These are phyloP conservation scores for Amborella trichopoda DNA, from an alignment of 164 flowering plant species.

Conservation along the genomic window DNA sequence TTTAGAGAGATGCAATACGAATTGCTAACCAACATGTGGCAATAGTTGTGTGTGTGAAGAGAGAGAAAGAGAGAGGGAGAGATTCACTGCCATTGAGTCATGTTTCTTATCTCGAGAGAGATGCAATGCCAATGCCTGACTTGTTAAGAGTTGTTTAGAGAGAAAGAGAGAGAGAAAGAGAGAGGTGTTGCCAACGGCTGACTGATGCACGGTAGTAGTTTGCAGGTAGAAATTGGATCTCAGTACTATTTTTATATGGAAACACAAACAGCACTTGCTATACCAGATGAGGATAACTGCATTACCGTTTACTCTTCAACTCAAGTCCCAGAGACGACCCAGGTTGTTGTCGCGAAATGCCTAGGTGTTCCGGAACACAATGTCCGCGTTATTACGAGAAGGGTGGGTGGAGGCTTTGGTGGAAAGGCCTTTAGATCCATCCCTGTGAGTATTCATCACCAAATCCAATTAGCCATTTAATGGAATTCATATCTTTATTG, in stretches of 20 bases:
- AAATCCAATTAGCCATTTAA: neutral
- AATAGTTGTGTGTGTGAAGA: no score
- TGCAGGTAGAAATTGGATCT: slow-evolving; percentile 69
- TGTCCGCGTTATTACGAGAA: slow-evolving; percentile 78
- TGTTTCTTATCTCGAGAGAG: neutral
- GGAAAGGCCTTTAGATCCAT: slow-evolving; percentile 64
- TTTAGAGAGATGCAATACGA: no score
- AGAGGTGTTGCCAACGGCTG: no score
- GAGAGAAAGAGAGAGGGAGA: no score
- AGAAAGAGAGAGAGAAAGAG: no score
- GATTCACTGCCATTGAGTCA: neutral
- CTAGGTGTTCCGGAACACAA: slow-evolving; percentile 78
- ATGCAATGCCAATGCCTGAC: neutral
- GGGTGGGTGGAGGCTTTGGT: slow-evolving; percentile 97
- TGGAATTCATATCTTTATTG: no score
- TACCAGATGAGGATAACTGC: slow-evolving; percentile 92
- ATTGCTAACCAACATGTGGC: no score
- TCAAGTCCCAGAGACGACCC: slow-evolving; percentile 60
- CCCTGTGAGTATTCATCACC: slow-evolving; percentile 42
- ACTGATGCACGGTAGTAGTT: no score
- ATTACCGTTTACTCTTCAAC: slow-evolving; percentile 65
- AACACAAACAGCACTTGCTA: slow-evolving; percentile 81
- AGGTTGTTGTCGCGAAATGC: slow-evolving; percentile 44
- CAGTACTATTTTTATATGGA: slow-evolving; percentile 92
- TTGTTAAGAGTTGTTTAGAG: neutral